Base-by-base conservation (phyloP, 2,329 filamentous ascomycete species). In the Colletotrichum orchidophilum region DNA sequence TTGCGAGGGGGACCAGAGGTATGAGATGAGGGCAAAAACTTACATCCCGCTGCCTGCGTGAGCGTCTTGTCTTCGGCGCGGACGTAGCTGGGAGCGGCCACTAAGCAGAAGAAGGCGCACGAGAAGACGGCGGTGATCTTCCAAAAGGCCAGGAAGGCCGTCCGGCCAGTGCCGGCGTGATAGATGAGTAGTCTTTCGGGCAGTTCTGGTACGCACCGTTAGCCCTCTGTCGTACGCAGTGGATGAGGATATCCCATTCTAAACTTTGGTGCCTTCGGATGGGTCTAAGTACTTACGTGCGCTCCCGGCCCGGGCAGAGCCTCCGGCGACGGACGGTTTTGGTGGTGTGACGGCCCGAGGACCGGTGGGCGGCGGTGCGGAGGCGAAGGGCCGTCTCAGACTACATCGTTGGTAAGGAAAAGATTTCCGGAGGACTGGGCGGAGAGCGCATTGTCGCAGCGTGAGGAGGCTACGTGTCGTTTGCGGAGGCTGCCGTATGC, bases 41-140 rank as follows among this genome's bases (percentile, higher is more conserved):
- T 78, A 87, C 85, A 75, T 50, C 80, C 81, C 26, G 79, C 76
- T 1, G 79, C 81, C 29, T 82, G 77, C 58, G 75, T 75, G 63
- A 76, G 75, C 5, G 81, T 75, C 52, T 84, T 83, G 50, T 79
- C 76, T 26, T 81, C 82, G 3, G 82, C 81, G 26, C 81, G 79
- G n/a, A 84, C 65, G 74, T 90, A 91, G 24, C 85, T 82, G 0
- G 92, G 93, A 0, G 88, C 89, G 60, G 91, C 85, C 29, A 94
- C 81, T 62, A 92, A 81, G 74, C 85, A 86, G 76, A 93, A 93
- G 75, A 92, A 89, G 26, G 86, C 87, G 66, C 92, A 92, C 49
- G 93, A 80, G 72, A 94, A 89, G 50, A 96, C 86, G 3, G 92
- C 91, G 1, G 90, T 90, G 66, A 96, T 82, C 76, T 94, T 94